Evolutionary conservation across 2,329 filamentous ascomycete species (phyloP).

Genomic region (Paraconiothyrium sp.): DNA sequence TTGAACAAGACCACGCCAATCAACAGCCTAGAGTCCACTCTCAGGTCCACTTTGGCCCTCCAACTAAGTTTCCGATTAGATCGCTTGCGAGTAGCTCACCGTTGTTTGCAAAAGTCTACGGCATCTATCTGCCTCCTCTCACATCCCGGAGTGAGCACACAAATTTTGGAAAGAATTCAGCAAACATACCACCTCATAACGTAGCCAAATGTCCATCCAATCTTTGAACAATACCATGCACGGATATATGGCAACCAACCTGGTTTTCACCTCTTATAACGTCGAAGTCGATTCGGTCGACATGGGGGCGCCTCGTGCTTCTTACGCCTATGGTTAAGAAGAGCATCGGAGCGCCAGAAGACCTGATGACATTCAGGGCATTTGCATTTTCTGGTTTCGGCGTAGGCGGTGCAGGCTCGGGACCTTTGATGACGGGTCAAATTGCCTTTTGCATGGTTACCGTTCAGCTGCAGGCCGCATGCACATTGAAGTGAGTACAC

Average conservation of each 20-base stretch:
- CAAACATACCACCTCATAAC: neutral
- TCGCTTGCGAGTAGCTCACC: no score
- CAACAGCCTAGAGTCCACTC: no score
- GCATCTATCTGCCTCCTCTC: no score
- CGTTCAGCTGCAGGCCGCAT: conserved; percentile 34
- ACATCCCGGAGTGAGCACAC: no score
- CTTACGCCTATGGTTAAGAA: conserved; percentile 20
- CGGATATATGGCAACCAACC: neutral
- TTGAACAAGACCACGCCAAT: no score
- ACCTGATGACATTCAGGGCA: conserved; percentile 34
- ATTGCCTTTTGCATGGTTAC: conserved; percentile 39
- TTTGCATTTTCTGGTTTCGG: conserved; percentile 24
- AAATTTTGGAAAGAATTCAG: neutral
- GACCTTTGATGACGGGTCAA: conserved; percentile 41
- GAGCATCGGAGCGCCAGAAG: conserved; percentile 40
- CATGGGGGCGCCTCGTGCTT: conserved; percentile 6
- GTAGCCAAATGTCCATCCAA: neutral
- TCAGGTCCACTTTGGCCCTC: no score
- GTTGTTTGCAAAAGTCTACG: no score
- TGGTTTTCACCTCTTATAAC: neutral
- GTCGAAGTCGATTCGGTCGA: neutral
- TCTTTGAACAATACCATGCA: neutral
- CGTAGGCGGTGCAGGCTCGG: conserved; percentile 29
- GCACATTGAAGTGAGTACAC: conserved; percentile 6
- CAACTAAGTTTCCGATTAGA: no score